Evolutionary conservation across 108 stramenopile genomes (phyloP).

Genomic region (Stephanodiscus triporus): DNA sequence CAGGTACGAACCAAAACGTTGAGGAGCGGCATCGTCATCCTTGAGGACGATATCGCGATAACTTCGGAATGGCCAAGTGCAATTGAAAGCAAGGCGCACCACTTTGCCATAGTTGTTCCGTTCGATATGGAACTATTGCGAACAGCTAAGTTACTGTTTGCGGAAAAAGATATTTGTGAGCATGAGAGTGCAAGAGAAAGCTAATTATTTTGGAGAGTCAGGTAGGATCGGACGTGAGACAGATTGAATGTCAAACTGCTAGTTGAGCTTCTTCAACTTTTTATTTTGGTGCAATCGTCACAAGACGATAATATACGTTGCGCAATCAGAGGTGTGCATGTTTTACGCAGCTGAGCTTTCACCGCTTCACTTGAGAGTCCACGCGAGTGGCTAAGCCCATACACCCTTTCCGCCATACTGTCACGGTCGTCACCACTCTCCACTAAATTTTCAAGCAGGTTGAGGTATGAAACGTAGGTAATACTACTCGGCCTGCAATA

Average conservation of each 20-base stretch:
- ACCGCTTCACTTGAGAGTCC: constrained; percentile 29
- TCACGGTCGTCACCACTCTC: constrained; percentile 37
- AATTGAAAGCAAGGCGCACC: not conserved
- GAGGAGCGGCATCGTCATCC: constrained; percentile 23
- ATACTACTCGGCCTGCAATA: constrained; percentile 39
- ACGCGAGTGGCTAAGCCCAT: constrained; percentile 14
- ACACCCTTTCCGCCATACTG: constrained; percentile 42
- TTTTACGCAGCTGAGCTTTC: constrained; percentile 24
- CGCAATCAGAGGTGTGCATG: constrained; percentile 30
- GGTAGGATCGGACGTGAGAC: not conserved
- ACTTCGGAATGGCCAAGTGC: too few relatives aligned
- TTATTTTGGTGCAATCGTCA: not conserved
- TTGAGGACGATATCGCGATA: not conserved
- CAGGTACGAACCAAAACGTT: constrained; percentile 13
- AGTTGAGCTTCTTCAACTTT: not conserved
- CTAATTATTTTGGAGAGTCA: not conserved
- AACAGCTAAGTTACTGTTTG: constrained; percentile 22
- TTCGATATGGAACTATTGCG: constrained; percentile 21
- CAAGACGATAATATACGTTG: constrained; percentile 20
- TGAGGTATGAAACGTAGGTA: constrained; percentile 38
- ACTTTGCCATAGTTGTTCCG: constrained; percentile 28
- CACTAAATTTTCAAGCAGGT: constrained; percentile 37
- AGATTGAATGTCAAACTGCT: too few relatives aligned
- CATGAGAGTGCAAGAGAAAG: not conserved
- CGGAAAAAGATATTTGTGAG: not conserved